A percentile compares a stretch with the other conserved stretches of the same genome.
These are phyloP conservation scores for Chenopodium album DNA, from an alignment of 148 eudicot species.

Conservation along the genomic window DNA sequence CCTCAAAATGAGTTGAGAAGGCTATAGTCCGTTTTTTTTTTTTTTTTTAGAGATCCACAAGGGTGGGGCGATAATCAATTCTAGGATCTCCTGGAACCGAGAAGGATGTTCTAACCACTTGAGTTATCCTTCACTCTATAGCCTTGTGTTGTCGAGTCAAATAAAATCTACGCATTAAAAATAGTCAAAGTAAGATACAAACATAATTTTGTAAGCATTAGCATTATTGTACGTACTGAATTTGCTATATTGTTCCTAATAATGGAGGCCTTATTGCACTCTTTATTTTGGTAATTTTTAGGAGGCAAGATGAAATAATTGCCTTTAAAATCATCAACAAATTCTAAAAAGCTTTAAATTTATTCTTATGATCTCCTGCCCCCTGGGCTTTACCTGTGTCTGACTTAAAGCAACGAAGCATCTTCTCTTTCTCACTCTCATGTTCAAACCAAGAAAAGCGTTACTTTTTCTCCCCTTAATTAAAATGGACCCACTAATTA, in stretches of 20 bases:
- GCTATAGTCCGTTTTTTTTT: no score
- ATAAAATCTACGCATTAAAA: no score
- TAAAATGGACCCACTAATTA: neutral
- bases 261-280: neutral
- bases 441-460: neutral
- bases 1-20: no score
- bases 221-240: neutral
- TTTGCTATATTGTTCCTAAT: neutral
- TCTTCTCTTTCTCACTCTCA: conserved; percentile 2
- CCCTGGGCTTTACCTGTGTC: conserved; percentile 15
- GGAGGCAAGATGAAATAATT: conserved; percentile 4
- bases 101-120: no score
- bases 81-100: no score
- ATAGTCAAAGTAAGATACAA: neutral
- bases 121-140: no score
- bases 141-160: no score
- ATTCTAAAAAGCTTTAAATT: conserved; percentile 11
- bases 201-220: neutral
- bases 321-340: conserved; percentile 19
- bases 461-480: neutral
- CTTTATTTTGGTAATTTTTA: neutral
- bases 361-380: conserved; percentile 31
- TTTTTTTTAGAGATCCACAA: no score
- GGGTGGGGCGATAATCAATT: no score
- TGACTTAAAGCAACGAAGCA: conserved; percentile 26